Base-by-base conservation (phyloP, 352 stramenopile species). In the Globisporangium ultimum region DNA sequence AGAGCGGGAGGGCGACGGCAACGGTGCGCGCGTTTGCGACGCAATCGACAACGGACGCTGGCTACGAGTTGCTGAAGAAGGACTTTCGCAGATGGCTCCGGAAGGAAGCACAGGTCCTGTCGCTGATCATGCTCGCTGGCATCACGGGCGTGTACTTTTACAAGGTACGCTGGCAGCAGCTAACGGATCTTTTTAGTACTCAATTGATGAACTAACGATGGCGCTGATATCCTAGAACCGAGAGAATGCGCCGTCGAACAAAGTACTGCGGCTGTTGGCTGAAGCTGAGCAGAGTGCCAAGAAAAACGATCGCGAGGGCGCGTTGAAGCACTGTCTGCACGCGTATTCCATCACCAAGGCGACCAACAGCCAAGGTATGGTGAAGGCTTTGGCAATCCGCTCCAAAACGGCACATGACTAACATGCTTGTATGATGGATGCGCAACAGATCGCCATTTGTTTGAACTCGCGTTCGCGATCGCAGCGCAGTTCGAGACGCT, bases 391-490 rank as follows among this genome's bases (percentile, higher is more conserved):
- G 14, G 22, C 20, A 41, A n/a, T 4, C 38, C 18, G 18, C 52
- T 48, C 40, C 45, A 8, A 32, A 49, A 28, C 4, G 13, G 8
- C 24, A 12, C 18, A 28, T 24, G 40, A 13, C n/a, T n/a, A 32
- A 49, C 40, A 58, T 11, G 14, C 12, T 41, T 42, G 21, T 58
- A 22, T 7, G 4, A 34, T 43, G 15, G 9, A 32, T 48, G 14
- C n/a, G n/a, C n/a, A n/a, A 9, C 64, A 93, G 84, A 93, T 63
- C 78, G 76, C 0, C 84, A 91, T 53, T 71, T 91, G 70, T 90
- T 91, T 48, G 80, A 90, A 63, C 51, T 93, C 14, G 79, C 81
- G 20, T 91, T 93, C 42, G 61, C 75, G 11, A 88, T 93, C 34
- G 81, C 84, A 18, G 81, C 84, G 22, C 84, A 91, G 66, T 90